Conservation (phyloP, 2,329 filamentous ascomycete genomes). For the Diaporthe batatas region DNA sequence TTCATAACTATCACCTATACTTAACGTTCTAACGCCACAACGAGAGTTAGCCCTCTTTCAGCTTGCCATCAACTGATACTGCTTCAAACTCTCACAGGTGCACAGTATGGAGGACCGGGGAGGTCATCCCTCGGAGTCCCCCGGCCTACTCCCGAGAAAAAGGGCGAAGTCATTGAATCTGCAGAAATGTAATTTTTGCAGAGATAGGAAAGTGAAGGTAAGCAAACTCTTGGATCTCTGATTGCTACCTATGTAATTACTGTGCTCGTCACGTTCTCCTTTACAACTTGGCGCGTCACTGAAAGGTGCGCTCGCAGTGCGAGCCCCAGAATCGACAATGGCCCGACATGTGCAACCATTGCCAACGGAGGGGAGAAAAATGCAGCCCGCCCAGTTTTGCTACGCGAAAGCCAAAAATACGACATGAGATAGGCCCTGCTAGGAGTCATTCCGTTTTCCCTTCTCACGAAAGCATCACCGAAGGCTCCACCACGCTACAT, state of each 20-base stretch:
- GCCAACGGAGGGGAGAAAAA: not conserved
- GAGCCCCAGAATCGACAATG: not conserved
- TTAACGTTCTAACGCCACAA: too few relatives aligned
- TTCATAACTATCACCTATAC: too few relatives aligned
- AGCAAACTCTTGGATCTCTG: not conserved
- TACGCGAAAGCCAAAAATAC: not conserved
- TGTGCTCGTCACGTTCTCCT: too few relatives aligned
- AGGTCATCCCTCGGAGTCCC: too few relatives aligned
- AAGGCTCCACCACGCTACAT: not conserved
- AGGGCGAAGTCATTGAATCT: not conserved
- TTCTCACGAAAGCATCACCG: not conserved
- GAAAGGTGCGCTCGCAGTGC: not conserved
- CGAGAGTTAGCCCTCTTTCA: too few relatives aligned
- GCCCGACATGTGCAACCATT: not conserved
- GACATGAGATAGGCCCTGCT: accelerated
- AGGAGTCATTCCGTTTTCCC: too few relatives aligned
- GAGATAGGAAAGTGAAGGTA: not conserved
- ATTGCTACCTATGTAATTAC: too few relatives aligned
- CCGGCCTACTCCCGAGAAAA: not conserved
- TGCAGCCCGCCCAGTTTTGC: constrained; percentile 6
- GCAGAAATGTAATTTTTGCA: constrained; percentile 3
- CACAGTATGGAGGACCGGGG: not conserved
- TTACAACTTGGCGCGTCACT: not conserved
- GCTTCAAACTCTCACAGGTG: not conserved
- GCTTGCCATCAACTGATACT: too few relatives aligned